These are phyloP conservation scores for Paramecium octaurelia DNA, from an alignment of 73 alveolate genomes.

Conservation along the genomic window DNA sequence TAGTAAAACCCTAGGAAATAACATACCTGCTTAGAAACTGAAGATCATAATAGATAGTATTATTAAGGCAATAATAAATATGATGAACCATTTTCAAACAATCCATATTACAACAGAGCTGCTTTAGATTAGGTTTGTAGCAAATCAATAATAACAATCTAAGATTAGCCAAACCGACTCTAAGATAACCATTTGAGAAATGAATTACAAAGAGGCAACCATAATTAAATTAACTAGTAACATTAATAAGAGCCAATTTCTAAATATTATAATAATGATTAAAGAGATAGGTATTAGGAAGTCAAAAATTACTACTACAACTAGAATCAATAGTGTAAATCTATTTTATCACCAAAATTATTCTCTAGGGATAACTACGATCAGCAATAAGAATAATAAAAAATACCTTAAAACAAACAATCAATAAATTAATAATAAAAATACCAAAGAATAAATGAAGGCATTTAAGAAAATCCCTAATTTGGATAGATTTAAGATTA, in stretches of 20 bases:
- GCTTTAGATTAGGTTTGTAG: background rate
- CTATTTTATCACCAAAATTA: background rate
- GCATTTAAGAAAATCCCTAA: background rate
- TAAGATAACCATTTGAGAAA: background rate
- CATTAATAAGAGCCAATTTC: background rate
- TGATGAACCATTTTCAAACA: background rate
- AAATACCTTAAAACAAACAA: background rate
- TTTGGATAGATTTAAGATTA: background rate
- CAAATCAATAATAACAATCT: background rate
- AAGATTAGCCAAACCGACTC: background rate
- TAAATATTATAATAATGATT: background rate
- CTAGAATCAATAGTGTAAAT: background rate
- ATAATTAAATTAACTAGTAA: background rate
- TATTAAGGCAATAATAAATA: background rate
- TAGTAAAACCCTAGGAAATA: background rate
- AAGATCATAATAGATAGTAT: background rate
- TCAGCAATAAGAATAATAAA: background rate
- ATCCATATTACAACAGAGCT: background rate
- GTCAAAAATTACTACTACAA: background rate
- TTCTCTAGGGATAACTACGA: background rate
- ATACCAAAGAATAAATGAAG: background rate
- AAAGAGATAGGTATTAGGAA: background rate
- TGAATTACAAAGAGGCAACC: background rate
- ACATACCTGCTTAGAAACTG: background rate
- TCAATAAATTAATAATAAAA: background rate